phyloP scores from a whole-genome alignment of 768 basidiomycete species.

The Pleurotus giganteus region DNA sequence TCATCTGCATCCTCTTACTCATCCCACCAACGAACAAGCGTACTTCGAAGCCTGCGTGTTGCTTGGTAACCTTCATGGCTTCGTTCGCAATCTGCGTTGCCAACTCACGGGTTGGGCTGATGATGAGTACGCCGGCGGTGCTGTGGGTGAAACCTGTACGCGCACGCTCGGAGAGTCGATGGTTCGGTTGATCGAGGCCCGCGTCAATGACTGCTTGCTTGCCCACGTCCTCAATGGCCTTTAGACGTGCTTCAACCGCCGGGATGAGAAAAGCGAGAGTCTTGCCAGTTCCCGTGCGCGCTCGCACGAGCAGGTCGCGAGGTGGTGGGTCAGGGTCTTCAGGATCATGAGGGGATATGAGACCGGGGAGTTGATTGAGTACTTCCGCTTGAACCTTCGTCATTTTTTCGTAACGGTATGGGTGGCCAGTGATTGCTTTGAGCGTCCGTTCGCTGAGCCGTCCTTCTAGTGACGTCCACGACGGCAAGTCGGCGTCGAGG shows the following conservation, averaged over 20 bases:
- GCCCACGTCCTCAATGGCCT: slow-evolving; percentile 46
- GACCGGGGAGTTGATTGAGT: slow-evolving; percentile 67
- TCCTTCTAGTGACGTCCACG: slow-evolving; percentile 36
- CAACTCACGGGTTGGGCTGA: slow-evolving; percentile 88
- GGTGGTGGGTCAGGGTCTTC: slow-evolving; percentile 22
- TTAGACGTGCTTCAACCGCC: slow-evolving; percentile 74
- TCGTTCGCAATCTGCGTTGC: slow-evolving; percentile 90
- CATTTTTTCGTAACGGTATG: slow-evolving; percentile 72
- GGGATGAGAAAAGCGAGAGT: slow-evolving; percentile 87
- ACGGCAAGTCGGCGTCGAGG: slow-evolving; percentile 18
- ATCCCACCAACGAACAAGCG: slow-evolving; percentile 77
- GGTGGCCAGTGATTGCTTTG: slow-evolving; percentile 57
- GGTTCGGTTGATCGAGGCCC: slow-evolving; percentile 31
- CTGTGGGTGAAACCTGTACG: slow-evolving; percentile 36
- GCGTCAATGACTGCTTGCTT: slow-evolving; percentile 40
- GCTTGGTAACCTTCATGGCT: slow-evolving; percentile 60
- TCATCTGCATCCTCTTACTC: slow-evolving; percentile 62
- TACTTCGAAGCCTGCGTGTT: slow-evolving; percentile 66
- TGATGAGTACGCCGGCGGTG: slow-evolving; percentile 70
- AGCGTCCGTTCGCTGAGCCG: slow-evolving; percentile 41
- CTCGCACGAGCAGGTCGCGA: slow-evolving; percentile 82
- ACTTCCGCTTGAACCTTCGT: slow-evolving; percentile 82
- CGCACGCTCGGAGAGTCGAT: slow-evolving; percentile 26
- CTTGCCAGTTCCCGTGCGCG: slow-evolving; percentile 89
- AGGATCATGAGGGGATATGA: slow-evolving; percentile 53